A percentile compares a stretch with the other conserved stretches of the same genome.
Evolutionary conservation across 2,329 filamentous ascomycete species (phyloP).

Genomic region (Rhexocercosporidium sp.): DNA sequence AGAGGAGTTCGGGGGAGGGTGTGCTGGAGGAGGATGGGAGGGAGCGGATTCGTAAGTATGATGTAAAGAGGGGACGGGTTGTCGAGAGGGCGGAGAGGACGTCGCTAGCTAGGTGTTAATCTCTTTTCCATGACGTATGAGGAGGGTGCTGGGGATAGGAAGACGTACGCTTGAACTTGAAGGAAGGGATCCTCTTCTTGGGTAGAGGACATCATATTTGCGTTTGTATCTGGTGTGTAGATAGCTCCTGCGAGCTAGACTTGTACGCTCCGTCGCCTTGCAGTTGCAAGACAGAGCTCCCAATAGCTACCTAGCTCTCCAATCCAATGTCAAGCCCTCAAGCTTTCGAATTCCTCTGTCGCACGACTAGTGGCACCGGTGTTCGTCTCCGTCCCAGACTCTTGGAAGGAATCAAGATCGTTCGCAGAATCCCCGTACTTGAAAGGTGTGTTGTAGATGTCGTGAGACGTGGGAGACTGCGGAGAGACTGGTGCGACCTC

Average conservation of each 20-base stretch:
- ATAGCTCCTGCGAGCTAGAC: background rate
- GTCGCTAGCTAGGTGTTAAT: conserved; percentile 63
- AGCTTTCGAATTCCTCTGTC: background rate
- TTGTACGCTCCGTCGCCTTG: background rate
- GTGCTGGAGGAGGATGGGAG: conserved; percentile 64
- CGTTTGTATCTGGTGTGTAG: background rate
- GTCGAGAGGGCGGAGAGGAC: conserved; percentile 82
- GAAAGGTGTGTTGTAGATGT: background rate
- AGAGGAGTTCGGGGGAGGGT: conserved; percentile 80
- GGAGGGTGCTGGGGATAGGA: conserved; percentile 7
- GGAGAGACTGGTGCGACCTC: background rate
- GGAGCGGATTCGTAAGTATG: conserved; percentile 93
- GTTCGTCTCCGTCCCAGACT: background rate
- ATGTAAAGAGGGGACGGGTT: conserved; percentile 87
- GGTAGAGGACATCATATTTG: conserved; percentile 68
- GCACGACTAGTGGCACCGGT: background rate
- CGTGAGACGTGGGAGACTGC: background rate
- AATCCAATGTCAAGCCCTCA: background rate
- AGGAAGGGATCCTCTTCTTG: conserved; percentile 74
- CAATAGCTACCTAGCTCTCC: background rate
- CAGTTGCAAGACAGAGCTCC: background rate
- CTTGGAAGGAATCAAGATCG: background rate
- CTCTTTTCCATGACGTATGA: conserved; percentile 16
- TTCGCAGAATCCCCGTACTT: background rate
- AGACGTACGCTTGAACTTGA: conserved; percentile 69